Conservation (phyloP, 2,329 filamentous ascomycete species). For the Aspergillus tubingensis region DNA sequence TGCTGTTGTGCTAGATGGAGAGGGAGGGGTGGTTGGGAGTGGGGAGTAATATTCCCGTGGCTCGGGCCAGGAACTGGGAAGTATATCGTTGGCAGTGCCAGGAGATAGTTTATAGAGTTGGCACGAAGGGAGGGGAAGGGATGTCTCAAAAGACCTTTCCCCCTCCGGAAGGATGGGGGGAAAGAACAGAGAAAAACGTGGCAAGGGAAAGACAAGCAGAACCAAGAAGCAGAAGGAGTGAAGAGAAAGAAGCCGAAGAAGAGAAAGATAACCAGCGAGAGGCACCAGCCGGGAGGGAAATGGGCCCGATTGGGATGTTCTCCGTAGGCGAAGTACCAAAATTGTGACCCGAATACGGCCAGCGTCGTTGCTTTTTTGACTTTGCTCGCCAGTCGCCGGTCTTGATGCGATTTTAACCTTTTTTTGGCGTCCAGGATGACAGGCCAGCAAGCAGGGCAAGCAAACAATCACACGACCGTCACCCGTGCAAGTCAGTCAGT, state of each 20-base stretch:
- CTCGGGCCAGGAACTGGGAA: not conserved
- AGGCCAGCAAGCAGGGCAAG: not conserved
- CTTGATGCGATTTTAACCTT: constrained; percentile 8
- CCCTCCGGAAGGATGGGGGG: not conserved
- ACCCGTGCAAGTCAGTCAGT: not conserved
- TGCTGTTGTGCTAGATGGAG: constrained; percentile 2
- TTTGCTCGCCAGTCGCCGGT: not conserved
- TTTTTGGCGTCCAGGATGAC: constrained; percentile 8
- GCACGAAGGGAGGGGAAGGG: not conserved
- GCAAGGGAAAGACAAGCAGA: constrained; percentile 5
- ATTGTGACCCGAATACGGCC: constrained; percentile 3
- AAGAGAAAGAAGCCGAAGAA: not conserved
- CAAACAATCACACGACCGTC: constrained; percentile 9
- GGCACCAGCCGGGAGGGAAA: not conserved
- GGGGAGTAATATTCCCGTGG: not conserved
- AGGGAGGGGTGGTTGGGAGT: not conserved
- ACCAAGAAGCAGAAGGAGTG: constrained; percentile 2
- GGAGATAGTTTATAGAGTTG: not conserved
- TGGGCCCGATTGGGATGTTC: constrained; percentile 2
- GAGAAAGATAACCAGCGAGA: not conserved
- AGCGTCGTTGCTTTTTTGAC: constrained; percentile 3
- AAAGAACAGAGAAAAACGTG: not conserved
- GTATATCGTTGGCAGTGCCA: not conserved
- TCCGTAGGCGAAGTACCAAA: not conserved
- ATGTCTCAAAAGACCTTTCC: not conserved